Evolutionary conservation across 1,139 yeast species (phyloP).

Genomic region (Zhuliangozyma parablackwelliae): DNA sequence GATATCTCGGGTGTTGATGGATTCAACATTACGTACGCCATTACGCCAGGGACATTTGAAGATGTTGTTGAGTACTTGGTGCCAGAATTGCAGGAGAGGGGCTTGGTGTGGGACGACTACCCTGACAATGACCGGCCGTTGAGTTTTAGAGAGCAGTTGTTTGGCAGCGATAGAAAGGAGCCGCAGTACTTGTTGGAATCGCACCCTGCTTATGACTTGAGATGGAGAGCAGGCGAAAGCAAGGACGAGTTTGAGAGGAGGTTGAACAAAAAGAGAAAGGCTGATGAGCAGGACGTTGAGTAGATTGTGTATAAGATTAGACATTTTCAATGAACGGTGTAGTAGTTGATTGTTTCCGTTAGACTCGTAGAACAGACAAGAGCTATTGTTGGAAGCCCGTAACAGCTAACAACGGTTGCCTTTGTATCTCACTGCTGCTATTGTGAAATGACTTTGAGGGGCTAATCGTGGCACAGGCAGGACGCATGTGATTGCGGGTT

Average conservation of each 20-base stretch:
- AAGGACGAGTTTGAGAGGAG: constrained; percentile 32
- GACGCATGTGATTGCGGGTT: too few species aligned
- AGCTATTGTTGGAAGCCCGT: too few species aligned
- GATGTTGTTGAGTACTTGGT: constrained; percentile 24
- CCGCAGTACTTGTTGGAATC: constrained; percentile 16
- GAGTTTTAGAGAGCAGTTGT: constrained; percentile 23
- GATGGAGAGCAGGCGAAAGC: constrained; percentile 36
- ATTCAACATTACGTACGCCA: constrained; percentile 25
- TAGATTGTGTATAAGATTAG: not conserved
- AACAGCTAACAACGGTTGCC: too few species aligned
- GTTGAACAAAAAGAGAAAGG: constrained; percentile 9
- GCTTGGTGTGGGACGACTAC: constrained; percentile 25
- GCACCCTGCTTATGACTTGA: constrained; percentile 37
- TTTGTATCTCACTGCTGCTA: too few species aligned
- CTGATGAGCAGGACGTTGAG: constrained; percentile 2
- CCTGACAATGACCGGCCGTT: constrained; percentile 16
- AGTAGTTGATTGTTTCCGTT: too few species aligned
- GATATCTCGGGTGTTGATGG: constrained; percentile 27
- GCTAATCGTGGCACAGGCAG: too few species aligned
- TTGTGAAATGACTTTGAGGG: too few species aligned
- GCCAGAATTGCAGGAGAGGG: constrained; percentile 23
- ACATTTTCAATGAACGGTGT: too few species aligned
- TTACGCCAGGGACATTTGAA: constrained; percentile 24
- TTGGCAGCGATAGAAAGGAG: constrained; percentile 21
- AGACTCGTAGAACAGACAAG: too few species aligned